Base-by-base conservation (phyloP, 768 basidiomycete genomes). In the Suillus clintonianus region DNA sequence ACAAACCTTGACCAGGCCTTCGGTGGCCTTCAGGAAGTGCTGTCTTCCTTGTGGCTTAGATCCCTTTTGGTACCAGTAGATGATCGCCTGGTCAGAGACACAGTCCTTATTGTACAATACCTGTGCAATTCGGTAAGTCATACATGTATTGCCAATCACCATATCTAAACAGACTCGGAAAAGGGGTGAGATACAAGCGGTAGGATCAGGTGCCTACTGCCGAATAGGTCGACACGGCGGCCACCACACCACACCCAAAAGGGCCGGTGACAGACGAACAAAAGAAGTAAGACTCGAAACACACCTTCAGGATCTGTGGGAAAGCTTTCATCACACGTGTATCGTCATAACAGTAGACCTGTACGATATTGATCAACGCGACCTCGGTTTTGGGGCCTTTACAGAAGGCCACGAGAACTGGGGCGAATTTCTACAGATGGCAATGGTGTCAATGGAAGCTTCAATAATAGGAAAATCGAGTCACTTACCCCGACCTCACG, bases 31-130 rank as follows among this genome's bases (percentile, higher is more conserved):
- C 69, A 98, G 80, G 83, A 99, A 98, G 76, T 95, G 92, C 76
- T 97, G 95, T 72, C 91, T 89, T 56, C 96, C 97, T 77, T 98
- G 94, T 0, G 94, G 87, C 79, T 95, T 97, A 55, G 95, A 91
- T 59, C 97, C 97, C 79, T 99, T 99, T 80, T 93, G 90, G 78
- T 94, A 83, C 97, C 97, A 99, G 77, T 97, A 99, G 64, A 98
- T 91, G 72, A 99, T 96, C 65, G 96, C 95, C 73, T 96, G 91
- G 72, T 96, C 95, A 61, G 95, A 92, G 69, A 98, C 85, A 78
- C 95, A 95, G 71, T 99, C 97, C 71, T 92, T 89, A 80, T 96
- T 96, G 81, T 97, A 98, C 76, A 98, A 82, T 69, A 96, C 90
- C 93, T 95, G 70, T 37, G 60, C n/a, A 50, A 61, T 4, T 36